Base-by-base conservation (phyloP, 2,329 filamentous ascomycete species). In the Hypoxylon sp. region DNA sequence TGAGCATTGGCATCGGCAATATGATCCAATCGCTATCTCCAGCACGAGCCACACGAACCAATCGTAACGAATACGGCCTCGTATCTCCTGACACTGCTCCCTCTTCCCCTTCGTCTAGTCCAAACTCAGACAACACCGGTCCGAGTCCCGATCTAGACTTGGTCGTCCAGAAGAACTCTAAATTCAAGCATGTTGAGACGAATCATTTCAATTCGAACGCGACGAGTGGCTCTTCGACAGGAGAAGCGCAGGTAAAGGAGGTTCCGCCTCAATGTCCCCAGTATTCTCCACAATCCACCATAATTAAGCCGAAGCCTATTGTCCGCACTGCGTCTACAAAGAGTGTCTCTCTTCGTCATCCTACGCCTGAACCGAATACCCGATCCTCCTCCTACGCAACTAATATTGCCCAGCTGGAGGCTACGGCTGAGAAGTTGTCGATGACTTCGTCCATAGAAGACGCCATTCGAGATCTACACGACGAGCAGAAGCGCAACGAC, bases 361-460 rank as follows among this genome's bases (percentile, higher is more conserved):
- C 89, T 30, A 84, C 84, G 1, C 89, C 90, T 58, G 89, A 91
- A 75, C 80, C 87, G 52, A 87, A 87, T 75, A 84, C 84, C 55
- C 84, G 89, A 61, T 87, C 89, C 63, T 88, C 86, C 25, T 87
- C 87, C 32, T 89, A 88, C 76, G 80, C 86, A 17, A 85, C 85
- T 76, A 93, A 91, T 80, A 89, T 94, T 68, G 89, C 90, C 71
- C 87, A 90, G 53, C 87, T 94, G 68, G 92, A 95, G 79, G 89
- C 91, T 71, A 90, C 89, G 10, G 92, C 92, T 52, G 91, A 94
- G 79, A 86, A 89, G 70, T 83, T 94, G 78, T 92, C 90, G 72
- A 87, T 87, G 82, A 90, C 89, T 62, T 92, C 90, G 68, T 93
- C 92, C 68, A 91, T 94, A 75, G 91, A 91, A 74, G 88, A 92